Percentiles rank a stretch among this genome's conserved stretches.
These are phyloP conservation scores for Podila clonocystis DNA, from an alignment of 192 early-diverging fungal genomes.

Conservation along the genomic window DNA sequence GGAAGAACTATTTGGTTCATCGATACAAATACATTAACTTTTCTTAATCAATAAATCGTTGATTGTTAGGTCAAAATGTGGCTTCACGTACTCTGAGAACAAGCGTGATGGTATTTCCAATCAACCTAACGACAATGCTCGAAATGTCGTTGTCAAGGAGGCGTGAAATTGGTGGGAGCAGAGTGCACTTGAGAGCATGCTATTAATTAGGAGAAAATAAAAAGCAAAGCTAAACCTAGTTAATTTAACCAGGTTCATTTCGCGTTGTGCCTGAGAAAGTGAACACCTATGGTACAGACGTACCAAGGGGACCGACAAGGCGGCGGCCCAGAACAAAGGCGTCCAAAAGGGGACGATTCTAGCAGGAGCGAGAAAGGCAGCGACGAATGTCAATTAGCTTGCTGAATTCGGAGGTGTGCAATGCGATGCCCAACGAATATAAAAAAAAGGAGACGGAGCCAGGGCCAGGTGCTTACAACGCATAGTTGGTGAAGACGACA, in stretches of 20 bases:
- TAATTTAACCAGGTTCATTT: background rate
- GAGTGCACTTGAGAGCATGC: slow-evolving; percentile 32
- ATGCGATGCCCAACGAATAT: background rate
- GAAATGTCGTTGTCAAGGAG: slow-evolving; percentile 37
- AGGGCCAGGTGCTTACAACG: slow-evolving; percentile 18
- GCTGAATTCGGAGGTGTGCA: background rate
- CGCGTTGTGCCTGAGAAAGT: no score
- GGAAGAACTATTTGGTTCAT: slow-evolving; percentile 23
- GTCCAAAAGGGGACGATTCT: slow-evolving; percentile 47
- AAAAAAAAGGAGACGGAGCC: background rate
- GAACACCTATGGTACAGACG: background rate
- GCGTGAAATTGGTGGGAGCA: slow-evolving; percentile 12
- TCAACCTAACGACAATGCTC: slow-evolving; percentile 17
- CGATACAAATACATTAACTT: no score
- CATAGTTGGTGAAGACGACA: slow-evolving; percentile 32
- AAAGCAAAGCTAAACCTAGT: background rate
- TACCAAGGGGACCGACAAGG: slow-evolving; percentile 42
- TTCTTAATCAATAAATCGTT: no score
- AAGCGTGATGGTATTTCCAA: slow-evolving; percentile 16
- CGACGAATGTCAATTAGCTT: background rate
- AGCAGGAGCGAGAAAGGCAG: background rate
- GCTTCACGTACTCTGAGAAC: background rate
- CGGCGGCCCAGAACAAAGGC: slow-evolving; percentile 43
- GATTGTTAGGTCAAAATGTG: no score
- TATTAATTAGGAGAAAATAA: background rate